Evolutionary conservation across 1,284 basidiomycete species (phyloP).

Genomic region (Ceratobasidium papillatum): DNA sequence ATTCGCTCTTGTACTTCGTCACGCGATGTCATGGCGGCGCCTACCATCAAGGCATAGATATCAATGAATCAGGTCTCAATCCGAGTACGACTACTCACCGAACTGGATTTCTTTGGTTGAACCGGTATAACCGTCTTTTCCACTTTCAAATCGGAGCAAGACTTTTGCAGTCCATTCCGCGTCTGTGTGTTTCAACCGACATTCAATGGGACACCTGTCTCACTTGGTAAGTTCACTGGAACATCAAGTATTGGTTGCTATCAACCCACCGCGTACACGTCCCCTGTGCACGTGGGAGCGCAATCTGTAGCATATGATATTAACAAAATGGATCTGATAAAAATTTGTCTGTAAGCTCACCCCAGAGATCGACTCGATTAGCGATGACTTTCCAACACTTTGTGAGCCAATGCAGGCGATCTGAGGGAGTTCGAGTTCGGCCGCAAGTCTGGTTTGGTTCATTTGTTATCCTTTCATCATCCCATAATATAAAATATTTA

Average conservation of each 20-base stretch:
- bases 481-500: neutral
- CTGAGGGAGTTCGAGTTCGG: constrained; percentile 59
- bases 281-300: constrained; percentile 45
- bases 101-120: constrained; percentile 32
- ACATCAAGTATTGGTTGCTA: neutral
- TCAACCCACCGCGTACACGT: constrained; percentile 45
- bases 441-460: constrained; percentile 50
- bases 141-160: constrained; percentile 47
- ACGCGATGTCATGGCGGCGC: constrained; percentile 42
- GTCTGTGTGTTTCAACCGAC: constrained; percentile 43
- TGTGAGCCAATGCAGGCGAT: constrained; percentile 68
- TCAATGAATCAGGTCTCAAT: neutral
- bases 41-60: constrained; percentile 44
- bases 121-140: constrained; percentile 44
- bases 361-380: constrained; percentile 51
- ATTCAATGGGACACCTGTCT: constrained; percentile 44
- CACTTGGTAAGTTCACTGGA: neutral
- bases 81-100: constrained; percentile 4
- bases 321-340: no score
- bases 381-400: constrained; percentile 66
- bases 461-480: neutral
- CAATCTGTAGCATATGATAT: constrained; percentile 37
- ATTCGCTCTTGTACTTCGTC: constrained; percentile 44
- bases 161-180: constrained; percentile 46
- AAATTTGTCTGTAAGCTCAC: constrained; percentile 20